Conservation (phyloP, 768 basidiomycete species). For the Mycena alexandri region DNA sequence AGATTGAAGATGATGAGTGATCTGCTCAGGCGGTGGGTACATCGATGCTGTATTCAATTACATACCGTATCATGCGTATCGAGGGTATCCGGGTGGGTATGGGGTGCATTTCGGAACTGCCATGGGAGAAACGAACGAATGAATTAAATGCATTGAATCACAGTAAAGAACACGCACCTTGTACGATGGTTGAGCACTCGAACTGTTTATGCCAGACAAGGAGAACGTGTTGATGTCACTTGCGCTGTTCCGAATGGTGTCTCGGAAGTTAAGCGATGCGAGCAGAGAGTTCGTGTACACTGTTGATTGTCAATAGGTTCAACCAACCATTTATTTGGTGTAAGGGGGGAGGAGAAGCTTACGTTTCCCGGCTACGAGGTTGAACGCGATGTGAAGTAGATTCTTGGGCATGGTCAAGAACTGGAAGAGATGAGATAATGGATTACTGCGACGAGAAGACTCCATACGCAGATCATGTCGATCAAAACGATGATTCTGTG, state of each 20-base stretch:
- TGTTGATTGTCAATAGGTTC: slow-evolving; percentile 32
- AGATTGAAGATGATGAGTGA: background rate
- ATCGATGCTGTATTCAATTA: background rate
- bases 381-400: slow-evolving; percentile 42
- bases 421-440: background rate
- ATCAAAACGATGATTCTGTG: slow-evolving; percentile 17
- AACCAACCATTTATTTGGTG: no score
- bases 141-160: background rate
- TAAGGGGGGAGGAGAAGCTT: slow-evolving; percentile 23
- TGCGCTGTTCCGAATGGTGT: background rate
- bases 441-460: no score
- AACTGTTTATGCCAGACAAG: background rate
- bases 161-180: background rate
- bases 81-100: background rate
- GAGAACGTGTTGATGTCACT: slow-evolving; percentile 2
- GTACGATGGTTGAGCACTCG: no score
- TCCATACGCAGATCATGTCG: slow-evolving; percentile 26
- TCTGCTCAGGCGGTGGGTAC: no score
- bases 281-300: slow-evolving; percentile 58
- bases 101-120: background rate
- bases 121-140: background rate
- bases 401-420: slow-evolving; percentile 24
- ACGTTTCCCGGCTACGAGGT: slow-evolving; percentile 62
- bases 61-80: background rate
- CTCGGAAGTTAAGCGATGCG: slow-evolving; percentile 39